phyloP scores from a whole-genome alignment of 192 early-diverging fungal species.

The Hyaloraphidium curvatum region DNA sequence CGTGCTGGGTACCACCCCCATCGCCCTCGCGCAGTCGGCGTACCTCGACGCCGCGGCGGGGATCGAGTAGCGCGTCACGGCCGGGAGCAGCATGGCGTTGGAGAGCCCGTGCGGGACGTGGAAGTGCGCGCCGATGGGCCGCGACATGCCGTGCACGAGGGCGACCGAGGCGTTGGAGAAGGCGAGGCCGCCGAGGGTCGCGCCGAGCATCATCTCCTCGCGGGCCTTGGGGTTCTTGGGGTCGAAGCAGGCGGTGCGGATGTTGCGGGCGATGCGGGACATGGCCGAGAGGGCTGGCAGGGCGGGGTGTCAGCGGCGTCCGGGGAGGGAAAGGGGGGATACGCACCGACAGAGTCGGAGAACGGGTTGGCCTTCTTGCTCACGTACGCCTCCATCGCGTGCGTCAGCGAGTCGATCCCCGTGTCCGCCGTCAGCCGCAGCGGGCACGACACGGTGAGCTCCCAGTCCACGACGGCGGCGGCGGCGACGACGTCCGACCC shows the following conservation, averaged over 20 bases:
- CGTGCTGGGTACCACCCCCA: not conserved
- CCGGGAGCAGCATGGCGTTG: conserved; percentile 7
- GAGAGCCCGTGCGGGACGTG: conserved; percentile 8
- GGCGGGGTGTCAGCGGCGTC: not conserved
- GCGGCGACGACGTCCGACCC: conserved; percentile 4
- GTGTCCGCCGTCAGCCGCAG: conserved; percentile 5
- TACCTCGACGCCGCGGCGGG: not conserved
- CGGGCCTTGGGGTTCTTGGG: conserved; percentile 4
- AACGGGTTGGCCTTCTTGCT: not conserved
- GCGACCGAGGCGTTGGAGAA: conserved; percentile 6
- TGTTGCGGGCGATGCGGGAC: not conserved
- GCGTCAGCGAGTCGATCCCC: conserved; percentile 7
- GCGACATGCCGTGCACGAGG: conserved; percentile 5
- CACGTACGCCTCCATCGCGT: conserved; percentile 9
- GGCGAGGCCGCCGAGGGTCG: conserved; percentile 5
- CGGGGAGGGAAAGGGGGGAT: not conserved
- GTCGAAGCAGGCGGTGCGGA: conserved; percentile 3
- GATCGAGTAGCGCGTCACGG: not conserved
- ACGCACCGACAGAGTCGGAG: not conserved
- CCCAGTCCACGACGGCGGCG: conserved; percentile 6
- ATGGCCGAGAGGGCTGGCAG: not conserved
- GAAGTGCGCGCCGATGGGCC: conserved; percentile 4
- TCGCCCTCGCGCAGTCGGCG: not conserved
- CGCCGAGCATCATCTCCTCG: conserved; percentile 6
- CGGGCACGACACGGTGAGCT: conserved; percentile 6